Evolutionary conservation across 768 basidiomycete species (phyloP).

Genomic region (Suillus discolor): DNA sequence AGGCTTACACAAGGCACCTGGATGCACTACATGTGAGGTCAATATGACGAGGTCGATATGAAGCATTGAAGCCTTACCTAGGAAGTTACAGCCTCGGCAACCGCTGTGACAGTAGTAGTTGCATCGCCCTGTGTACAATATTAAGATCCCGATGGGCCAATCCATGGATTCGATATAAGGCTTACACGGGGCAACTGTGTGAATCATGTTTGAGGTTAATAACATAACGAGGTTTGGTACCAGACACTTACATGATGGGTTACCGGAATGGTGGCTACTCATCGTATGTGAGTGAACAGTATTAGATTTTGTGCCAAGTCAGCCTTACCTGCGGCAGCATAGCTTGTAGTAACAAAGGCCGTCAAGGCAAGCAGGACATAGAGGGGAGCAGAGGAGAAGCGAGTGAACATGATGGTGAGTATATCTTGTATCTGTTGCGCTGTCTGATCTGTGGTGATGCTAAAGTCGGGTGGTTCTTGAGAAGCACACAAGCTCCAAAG

Average conservation of each 20-base stretch:
- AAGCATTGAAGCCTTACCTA: background rate
- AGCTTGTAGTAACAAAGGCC: background rate
- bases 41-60: background rate
- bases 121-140: background rate
- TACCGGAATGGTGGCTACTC: background rate
- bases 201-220: background rate
- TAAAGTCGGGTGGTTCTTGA: background rate
- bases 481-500: background rate
- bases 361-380: conserved; percentile 4
- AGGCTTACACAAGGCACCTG: background rate
- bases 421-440: background rate
- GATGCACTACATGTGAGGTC: background rate
- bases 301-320: background rate
- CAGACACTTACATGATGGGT: background rate
- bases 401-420: conserved; percentile 4
- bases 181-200: background rate
- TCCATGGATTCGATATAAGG: background rate
- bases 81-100: background rate
- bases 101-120: background rate
- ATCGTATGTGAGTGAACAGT: background rate
- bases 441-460: background rate
- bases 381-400: conserved; percentile 3
- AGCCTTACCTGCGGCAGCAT: background rate
- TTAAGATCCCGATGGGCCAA: background rate
- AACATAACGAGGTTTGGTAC: background rate